Base-by-base conservation (phyloP, 768 basidiomycete genomes). In the Podaxis sp. region DNA sequence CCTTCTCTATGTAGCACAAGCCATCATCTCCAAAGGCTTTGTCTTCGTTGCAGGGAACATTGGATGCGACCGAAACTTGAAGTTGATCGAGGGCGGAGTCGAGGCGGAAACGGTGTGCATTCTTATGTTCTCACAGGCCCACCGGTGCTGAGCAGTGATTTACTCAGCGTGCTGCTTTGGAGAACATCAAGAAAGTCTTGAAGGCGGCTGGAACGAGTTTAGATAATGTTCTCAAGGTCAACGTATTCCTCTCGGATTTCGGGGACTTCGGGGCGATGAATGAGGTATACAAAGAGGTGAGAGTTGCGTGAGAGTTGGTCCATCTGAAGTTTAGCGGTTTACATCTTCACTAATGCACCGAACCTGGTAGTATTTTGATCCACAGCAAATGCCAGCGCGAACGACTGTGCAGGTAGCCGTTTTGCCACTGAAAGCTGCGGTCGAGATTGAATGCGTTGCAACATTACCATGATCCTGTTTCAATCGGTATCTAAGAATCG, bases 401-500 rank as follows among this genome's bases (percentile, higher is more conserved):
- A 63, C 64, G 5, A 63, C 62, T 42, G 64, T 65, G 21, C 59
- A 61, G 13, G 64, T 65, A 13, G 64, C 64, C 27, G 57, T 50
- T 13, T 50, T 65, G 40, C 64, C 64, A 6, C 58, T 65, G 16
- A 57, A 50, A 16, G 64, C 64, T 14, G 55, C 59, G 2, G 64
- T 65, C 3, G 64, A 65, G 50, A 65, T 65, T 38, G 64, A 65
- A 28, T 63, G 62, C 35, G 55, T 53, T 16, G 64, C 64, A 35
- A 55, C 42, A 0, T 48, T 55, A 46, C 53, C 59, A 25, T 61
- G 48, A 25, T 25, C 11, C 4, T 44, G 7, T 18, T 37, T 38
- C 36, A 14, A 32, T 36, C 14, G 27, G 13, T 14, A 36, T 28
- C 27, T 4, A 28, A 36, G 50, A 36, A 44, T n/a, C 42, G 27